These are phyloP conservation scores for Cordyceps pruinosa DNA, from an alignment of 2,329 filamentous ascomycete species.

Conservation along the genomic window DNA sequence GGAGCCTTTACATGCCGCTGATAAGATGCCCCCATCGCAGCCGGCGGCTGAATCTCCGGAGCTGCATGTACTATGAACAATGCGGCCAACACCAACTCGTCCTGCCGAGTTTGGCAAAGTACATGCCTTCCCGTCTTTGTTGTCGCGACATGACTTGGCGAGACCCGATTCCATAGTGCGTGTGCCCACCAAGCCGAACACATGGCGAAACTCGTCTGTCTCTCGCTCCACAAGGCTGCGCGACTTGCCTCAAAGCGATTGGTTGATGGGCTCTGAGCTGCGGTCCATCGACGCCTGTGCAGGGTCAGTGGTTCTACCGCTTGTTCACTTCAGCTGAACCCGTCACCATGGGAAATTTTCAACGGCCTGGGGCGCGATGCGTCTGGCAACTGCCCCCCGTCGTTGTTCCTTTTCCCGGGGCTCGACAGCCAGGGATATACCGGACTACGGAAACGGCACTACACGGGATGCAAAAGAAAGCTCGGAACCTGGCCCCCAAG, in stretches of 20 bases:
- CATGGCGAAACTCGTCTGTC: neutral
- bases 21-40: neutral
- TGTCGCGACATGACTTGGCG: neutral
- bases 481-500: neutral
- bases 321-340: constrained; percentile 13
- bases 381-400: neutral
- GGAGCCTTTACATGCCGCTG: neutral
- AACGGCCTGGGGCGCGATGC: neutral
- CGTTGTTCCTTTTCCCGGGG: neutral
- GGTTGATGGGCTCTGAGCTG: neutral
- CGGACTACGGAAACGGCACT: neutral
- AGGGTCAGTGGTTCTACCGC: constrained; percentile 4
- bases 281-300: neutral
- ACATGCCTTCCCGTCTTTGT: neutral
- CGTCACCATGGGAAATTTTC: constrained; percentile 1
- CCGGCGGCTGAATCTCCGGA: neutral
- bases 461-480: neutral
- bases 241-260: neutral
- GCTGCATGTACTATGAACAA: neutral
- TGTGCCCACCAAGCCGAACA: constrained; percentile 2
- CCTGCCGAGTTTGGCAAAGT: neutral
- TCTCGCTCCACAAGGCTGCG: constrained; percentile 12
- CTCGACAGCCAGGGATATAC: neutral
- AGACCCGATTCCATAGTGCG: neutral
- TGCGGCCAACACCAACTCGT: neutral